Evolutionary conservation across 2,329 filamentous ascomycete genomes (phyloP), one percentile per base, ranked within the genome.

Genomic region (Aspergillus sp.): DNA sequence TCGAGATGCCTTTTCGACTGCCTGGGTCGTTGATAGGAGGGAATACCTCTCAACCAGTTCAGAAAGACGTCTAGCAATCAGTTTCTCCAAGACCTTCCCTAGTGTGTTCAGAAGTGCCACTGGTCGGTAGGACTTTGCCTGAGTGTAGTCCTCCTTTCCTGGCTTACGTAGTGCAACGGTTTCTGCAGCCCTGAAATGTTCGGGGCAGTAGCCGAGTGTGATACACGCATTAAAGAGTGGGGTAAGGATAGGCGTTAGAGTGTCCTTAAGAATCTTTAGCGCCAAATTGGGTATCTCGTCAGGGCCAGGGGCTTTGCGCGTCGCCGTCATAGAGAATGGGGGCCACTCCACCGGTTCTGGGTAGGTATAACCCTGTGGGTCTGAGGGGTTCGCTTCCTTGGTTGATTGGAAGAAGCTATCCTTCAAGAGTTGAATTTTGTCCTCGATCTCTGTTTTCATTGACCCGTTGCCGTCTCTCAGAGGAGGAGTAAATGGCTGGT

Each of bases 91-190:
- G 34, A 50, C 61, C 47, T 62, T 65, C 48, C 55, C 57, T 34
- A 60, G 58, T 34, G 55, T 62, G 34, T 49, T 57, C 3, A 66
- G 56, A 4, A 64, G 56, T 13, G 62, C 57, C 20, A 66, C 64
- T 2, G 56, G 62, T 1, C 58, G 56, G 55, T 66, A 65, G 2
- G 54, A 49, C 43, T 64, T 63, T 2, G 58, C 54, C 12, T 51
- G 52, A 3, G 42, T 42, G 42, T 67, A 67, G 56, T 65, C 55
- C 8, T 42, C 48, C 43, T 65, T 66, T 0, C 65, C 61, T 26
- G 60, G 58, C 47, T 67, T 67, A 20, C 59, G 54, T 7, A 67
- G 57, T 11, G 62, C 53, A 9, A 65, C 49, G 2, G 55, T 60
- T 7, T 24, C 42, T 15, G 47, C 41, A 12, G 48, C 38, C 11